These are phyloP conservation scores for Bathelium albidoporum DNA, from an alignment of 495 filamentous ascomycete genomes.

Conservation along the genomic window DNA sequence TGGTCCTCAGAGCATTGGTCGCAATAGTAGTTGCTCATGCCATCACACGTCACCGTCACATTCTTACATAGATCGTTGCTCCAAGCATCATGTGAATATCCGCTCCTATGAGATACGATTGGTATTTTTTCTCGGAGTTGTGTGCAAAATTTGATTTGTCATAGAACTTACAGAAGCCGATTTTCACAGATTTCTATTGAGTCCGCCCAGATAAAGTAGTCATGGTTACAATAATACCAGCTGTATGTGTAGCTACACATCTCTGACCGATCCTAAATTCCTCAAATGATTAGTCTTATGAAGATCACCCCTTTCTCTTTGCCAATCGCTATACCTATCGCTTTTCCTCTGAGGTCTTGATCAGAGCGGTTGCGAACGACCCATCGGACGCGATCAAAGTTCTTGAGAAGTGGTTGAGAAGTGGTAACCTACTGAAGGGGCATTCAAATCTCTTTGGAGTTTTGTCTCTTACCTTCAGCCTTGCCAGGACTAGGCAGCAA, in stretches of 20 bases:
- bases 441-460: no score
- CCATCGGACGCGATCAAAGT: background rate
- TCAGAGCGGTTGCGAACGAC: background rate
- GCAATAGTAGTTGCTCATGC: background rate
- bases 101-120: background rate
- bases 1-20: background rate
- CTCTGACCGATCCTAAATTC: background rate
- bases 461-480: background rate
- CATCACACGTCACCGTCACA: constrained; percentile 17
- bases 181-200: constrained; percentile 24
- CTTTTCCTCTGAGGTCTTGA: background rate
- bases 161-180: constrained; percentile 18
- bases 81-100: constrained; percentile 31
- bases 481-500: background rate
- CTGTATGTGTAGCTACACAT: constrained; percentile 28
- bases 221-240: constrained; percentile 32
- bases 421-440: no score
- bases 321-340: no score
- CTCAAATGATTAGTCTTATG: background rate
- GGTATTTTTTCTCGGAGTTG: background rate
- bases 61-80: constrained; percentile 32
- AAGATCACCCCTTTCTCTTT: background rate
- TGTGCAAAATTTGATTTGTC: background rate
- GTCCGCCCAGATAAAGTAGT: constrained; percentile 27
- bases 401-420: no score